These are phyloP conservation scores for Trifolium dubium DNA, from an alignment of 306 rosid genomes.

Conservation along the genomic window DNA sequence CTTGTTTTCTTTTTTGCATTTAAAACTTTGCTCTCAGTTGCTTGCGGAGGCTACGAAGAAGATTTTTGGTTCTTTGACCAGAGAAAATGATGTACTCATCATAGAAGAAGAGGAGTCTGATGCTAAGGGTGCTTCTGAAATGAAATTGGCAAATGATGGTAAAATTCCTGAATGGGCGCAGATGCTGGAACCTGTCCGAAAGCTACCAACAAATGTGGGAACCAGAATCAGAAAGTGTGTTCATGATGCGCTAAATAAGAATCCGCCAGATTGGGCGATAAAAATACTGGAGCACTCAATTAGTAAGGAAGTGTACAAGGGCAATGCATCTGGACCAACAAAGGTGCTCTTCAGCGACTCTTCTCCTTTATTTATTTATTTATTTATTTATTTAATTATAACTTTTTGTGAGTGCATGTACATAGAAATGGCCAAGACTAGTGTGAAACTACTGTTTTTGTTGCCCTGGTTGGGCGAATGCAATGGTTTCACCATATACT, in stretches of 20 bases:
- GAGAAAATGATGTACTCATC: constrained; percentile 64
- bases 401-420: constrained; percentile 8
- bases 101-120: constrained; percentile 83
- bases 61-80: constrained; percentile 72
- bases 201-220: constrained; percentile 98
- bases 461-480: constrained; percentile 7
- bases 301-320: constrained; percentile 97
- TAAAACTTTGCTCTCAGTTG: constrained; percentile 58
- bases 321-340: constrained; percentile 99
- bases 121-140: constrained; percentile 58
- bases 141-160: constrained; percentile 54
- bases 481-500: constrained; percentile 9
- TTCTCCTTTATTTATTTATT: constrained; percentile 35
- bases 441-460: constrained; percentile 18
- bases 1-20: constrained; percentile 14
- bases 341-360: constrained; percentile 65
- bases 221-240: constrained; percentile 98
- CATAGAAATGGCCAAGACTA: constrained; percentile 20
- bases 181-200: constrained; percentile 88
- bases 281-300: constrained; percentile 81
- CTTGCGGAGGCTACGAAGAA: constrained; percentile 93
- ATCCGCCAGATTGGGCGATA: constrained; percentile 97
- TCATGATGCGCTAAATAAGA: constrained; percentile 72
- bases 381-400: background rate
- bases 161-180: constrained; percentile 88